Base-by-base conservation (phyloP, 345 rosid species). In the Physaria fendleri region DNA sequence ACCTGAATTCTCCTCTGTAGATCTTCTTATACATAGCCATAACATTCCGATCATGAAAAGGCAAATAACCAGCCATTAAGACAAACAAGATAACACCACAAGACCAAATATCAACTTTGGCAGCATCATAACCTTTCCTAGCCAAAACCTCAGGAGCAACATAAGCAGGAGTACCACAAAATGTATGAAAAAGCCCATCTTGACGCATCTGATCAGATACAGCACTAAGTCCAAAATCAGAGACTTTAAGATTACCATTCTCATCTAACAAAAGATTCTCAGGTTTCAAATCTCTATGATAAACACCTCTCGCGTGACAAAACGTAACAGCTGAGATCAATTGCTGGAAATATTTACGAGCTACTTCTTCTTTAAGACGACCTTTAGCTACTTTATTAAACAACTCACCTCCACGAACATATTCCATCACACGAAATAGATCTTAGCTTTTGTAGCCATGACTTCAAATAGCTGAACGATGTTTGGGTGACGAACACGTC, bases 381-480 rank as follows among this genome's bases (percentile, higher is more conserved):
- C 98, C 98, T 55, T 83, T 84, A 11, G 88, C 73, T 2, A 91
- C 85, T 49, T 81, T 85, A 34, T 84, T 75, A 70, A 83, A 91
- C 1, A 91, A 77, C 69, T 91, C 96, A 21, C 96, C 96, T 35
- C 96, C 95, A 6, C 81, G 72, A 14, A 87, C 96, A 15, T 76
- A 81, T 14, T 91, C 98, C 98, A 91, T 91, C 0, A 91, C n/a
- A n/a, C 94, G 62, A 91, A 80, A 65, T 78, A 88, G 71, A 91
- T 91, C 75, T 85, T 88, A 13, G 96, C 58, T 56, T 85, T 85
- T 2, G 96, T 83, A 1, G 97, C 96, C 95, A 91, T 82, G 55
- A 91, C 96, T 63, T 91, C 98, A 48, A 80, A 82, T n/a, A 91
- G 81, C 62, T 79, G 80, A 1, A 91, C 91, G 64, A 88, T 71